Conservation (phyloP, 768 basidiomycete genomes). For the Sarcodon aspratus region DNA sequence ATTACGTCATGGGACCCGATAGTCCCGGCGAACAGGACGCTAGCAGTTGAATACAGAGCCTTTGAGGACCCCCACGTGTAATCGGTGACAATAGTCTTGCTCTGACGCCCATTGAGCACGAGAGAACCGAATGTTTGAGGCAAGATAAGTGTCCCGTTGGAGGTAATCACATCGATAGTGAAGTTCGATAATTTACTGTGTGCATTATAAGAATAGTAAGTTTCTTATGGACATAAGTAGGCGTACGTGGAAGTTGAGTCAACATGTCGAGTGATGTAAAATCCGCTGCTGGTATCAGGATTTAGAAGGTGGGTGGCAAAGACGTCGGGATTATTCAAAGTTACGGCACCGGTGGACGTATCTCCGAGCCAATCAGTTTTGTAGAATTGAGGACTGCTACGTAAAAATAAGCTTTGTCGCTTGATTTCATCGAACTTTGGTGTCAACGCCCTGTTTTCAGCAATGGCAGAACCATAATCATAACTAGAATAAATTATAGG, state of each 20-base stretch:
- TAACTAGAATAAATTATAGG: constrained; percentile 52
- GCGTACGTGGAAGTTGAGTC: constrained; percentile 59
- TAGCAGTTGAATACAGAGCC: constrained; percentile 61
- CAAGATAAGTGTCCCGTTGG: constrained; percentile 37
- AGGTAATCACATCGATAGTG: constrained; percentile 47
- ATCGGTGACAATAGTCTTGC: constrained; percentile 62
- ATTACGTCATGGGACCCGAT: constrained; percentile 29
- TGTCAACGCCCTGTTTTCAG: constrained; percentile 55
- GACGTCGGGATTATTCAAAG: constrained; percentile 30
- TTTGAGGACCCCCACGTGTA: constrained; percentile 56
- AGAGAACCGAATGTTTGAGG: constrained; percentile 44
- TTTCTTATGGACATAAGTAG: neutral
- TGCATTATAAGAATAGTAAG: neutral
- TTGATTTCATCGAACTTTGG: constrained; percentile 72
- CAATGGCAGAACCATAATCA: constrained; percentile 68
- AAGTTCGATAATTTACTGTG: constrained; percentile 23
- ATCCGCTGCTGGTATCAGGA: constrained; percentile 52
- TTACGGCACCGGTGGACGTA: constrained; percentile 35
- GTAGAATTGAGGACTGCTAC: constrained; percentile 68
- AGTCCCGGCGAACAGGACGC: constrained; percentile 53
- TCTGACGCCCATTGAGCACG: constrained; percentile 57
- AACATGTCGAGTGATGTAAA: constrained; percentile 60
- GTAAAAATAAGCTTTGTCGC: constrained; percentile 65
- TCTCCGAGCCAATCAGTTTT: constrained; percentile 71
- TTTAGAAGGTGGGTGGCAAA: constrained; percentile 59